Conservation (phyloP, 306 rosid genomes). For the Pterocarpus macrocarpus region DNA sequence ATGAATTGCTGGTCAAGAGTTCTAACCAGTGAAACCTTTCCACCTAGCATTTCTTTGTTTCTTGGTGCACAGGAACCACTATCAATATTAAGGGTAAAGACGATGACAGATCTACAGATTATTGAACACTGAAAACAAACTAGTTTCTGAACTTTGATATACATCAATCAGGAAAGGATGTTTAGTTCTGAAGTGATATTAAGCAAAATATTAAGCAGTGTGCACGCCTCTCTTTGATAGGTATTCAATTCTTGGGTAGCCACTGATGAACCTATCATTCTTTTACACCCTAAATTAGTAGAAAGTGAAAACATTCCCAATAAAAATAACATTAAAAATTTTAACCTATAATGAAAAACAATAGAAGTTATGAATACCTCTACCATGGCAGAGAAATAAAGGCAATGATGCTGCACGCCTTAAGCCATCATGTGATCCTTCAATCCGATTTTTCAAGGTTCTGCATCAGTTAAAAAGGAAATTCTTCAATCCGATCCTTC, state of each 20-base stretch:
- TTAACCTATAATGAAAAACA: slow-evolving; percentile 31
- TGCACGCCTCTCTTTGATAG: slow-evolving; percentile 12
- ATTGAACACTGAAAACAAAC: slow-evolving; percentile 13
- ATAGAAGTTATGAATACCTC: slow-evolving; percentile 63
- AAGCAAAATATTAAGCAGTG: neutral
- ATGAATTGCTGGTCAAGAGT: neutral
- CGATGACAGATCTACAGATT: neutral
- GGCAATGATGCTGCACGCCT: slow-evolving; percentile 87
- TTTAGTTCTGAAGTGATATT: slow-evolving; percentile 9
- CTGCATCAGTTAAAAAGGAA: slow-evolving; percentile 50
- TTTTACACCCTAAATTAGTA: slow-evolving; percentile 21
- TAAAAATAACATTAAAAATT: slow-evolving; percentile 7
- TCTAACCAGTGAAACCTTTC: neutral
- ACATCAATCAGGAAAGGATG: neutral
- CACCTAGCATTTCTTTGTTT: neutral
- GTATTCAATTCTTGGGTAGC: neutral
- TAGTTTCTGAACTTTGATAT: slow-evolving; percentile 8
- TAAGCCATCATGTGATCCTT: slow-evolving; percentile 67
- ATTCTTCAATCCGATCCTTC: no score
- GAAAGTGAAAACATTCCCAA: neutral
- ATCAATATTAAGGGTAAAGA: neutral
- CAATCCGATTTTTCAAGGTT: slow-evolving; percentile 71
- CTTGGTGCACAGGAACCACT: slow-evolving; percentile 12
- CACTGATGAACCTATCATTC: neutral
- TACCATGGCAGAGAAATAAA: slow-evolving; percentile 83